Evolutionary conservation across 2,329 filamentous ascomycete species (phyloP).

Genomic region (Parascedosporium putredinis): DNA sequence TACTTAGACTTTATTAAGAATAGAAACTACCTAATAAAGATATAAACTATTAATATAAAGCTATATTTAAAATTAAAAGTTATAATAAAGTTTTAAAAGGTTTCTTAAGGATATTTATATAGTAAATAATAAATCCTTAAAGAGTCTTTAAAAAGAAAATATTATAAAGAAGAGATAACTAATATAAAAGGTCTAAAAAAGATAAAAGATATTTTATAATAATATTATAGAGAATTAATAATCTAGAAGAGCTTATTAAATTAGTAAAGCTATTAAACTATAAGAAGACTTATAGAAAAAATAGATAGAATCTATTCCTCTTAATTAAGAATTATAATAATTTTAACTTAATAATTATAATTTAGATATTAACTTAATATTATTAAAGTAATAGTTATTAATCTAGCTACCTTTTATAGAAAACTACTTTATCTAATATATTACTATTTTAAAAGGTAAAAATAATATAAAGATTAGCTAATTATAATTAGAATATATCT

Average conservation of each 20-base stretch:
- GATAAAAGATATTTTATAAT: conserved; percentile 1
- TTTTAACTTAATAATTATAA: conserved; percentile 7
- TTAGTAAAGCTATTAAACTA: conserved; percentile 6
- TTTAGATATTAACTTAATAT: too few relatives aligned
- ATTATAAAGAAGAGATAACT: too few relatives aligned
- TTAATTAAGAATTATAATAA: too few relatives aligned
- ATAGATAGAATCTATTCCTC: too few relatives aligned
- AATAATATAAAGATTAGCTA: too few relatives aligned
- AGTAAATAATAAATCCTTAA: conserved; percentile 1
- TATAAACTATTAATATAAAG: not conserved
- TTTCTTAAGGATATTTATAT: not conserved
- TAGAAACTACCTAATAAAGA: not conserved
- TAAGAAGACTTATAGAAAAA: too few relatives aligned
- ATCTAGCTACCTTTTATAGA: too few relatives aligned
- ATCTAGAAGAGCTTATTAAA: conserved; percentile 9
- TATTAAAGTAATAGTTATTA: too few relatives aligned
- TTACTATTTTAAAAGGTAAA: too few relatives aligned
- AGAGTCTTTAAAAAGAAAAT: not conserved
- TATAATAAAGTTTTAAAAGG: not conserved
- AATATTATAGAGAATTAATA: conserved; percentile 8
- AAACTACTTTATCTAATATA: too few relatives aligned
- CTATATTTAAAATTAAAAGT: not conserved
- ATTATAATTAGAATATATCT: too few relatives aligned
- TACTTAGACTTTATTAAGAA: not conserved
- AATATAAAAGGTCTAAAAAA: too few relatives aligned